These are phyloP conservation scores for Raddia distichophylla DNA, from an alignment of 176 grass and related monocot species.

Conservation along the genomic window DNA sequence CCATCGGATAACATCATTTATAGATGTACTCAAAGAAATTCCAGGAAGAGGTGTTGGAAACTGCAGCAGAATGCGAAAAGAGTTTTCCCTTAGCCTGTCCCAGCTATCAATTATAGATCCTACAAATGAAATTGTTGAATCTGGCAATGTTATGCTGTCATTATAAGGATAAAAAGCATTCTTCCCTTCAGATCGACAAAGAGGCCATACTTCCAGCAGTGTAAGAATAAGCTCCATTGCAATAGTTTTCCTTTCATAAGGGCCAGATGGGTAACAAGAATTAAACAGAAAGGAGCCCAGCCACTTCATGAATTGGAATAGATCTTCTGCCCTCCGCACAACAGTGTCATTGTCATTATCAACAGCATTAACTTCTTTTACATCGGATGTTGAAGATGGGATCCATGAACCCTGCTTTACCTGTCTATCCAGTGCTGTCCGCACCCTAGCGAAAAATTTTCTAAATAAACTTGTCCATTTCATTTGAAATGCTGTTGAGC, in stretches of 20 bases:
- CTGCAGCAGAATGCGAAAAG: slow-evolving; percentile 85
- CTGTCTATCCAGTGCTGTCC: slow-evolving; percentile 93
- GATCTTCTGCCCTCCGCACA: slow-evolving; percentile 60
- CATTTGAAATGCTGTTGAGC: slow-evolving; percentile 98
- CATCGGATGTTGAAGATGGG: slow-evolving; percentile 42
- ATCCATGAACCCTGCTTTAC: slow-evolving; percentile 80
- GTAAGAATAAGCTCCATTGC: slow-evolving; percentile 98
- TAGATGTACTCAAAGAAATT: slow-evolving; percentile 66
- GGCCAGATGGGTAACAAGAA: slow-evolving; percentile 96
- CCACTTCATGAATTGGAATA: slow-evolving; percentile 97
- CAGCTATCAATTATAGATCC: slow-evolving; percentile 97
- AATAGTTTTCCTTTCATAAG: slow-evolving; percentile 99
- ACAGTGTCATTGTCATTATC: slow-evolving; percentile 36
- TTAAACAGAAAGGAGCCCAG: slow-evolving; percentile 83
- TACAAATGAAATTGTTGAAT: slow-evolving; percentile 90
- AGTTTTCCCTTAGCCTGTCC: slow-evolving; percentile 85
- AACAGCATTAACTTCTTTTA: slow-evolving; percentile 36
- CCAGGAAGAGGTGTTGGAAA: slow-evolving; percentile 99
- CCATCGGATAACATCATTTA: slow-evolving; percentile 79
- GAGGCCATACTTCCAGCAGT: slow-evolving; percentile 91
- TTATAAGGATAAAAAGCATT: slow-evolving; percentile 68
- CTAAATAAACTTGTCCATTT: slow-evolving; percentile 96
- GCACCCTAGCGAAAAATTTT: slow-evolving; percentile 90
- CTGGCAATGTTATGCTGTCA: slow-evolving; percentile 76
- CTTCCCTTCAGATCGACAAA: slow-evolving; percentile 64